Base-by-base conservation (phyloP, 768 basidiomycete species). In the Xerocomellus intermedius region DNA sequence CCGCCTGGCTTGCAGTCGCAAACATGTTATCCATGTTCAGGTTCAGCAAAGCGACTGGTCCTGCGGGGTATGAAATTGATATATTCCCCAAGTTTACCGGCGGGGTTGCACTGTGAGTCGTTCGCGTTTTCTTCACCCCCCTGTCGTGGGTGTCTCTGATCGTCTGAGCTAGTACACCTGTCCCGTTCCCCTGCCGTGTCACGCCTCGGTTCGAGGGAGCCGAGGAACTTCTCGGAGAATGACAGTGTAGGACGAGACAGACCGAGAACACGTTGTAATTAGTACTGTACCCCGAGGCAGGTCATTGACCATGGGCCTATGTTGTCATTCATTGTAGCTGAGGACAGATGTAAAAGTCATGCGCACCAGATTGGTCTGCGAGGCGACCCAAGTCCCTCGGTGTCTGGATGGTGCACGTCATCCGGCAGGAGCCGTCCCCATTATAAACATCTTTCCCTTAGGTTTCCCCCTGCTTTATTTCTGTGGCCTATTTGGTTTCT, bases 41-140 rank as follows among this genome's bases (percentile, higher is more conserved):
- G 30, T 60, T 68, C 8, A 47, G 57, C 54, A 68, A 64, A 38
- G 64, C 60, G 39, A 56, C 57, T 19, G 63, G 62, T 32, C 53
- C 56, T 35, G 59, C 56, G 1, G 66, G 66, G 24, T 61, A 68
- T 41, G 58, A 60, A 16, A 55, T 65, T 9, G 60, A 68, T 36
- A 37, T 68, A 33, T 55, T 42, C 28, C 64, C 64, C 26, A 64
- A 55, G 42, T 68, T 63, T 28, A 49, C 22, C 2, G 51, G 60
- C 1, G 58, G 60, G 0, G 46, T 62, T 46, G 42, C 53, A 12
- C 43, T 58, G 65, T 67, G 53, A 58, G 65, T 50, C 10, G 26
- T 36, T 30, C 3, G 2, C 7, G 2, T 35, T 8, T 19, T 22
- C 30, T 13, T 30, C 14, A 0, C 24, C 4, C 14, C n/a, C 17